A percentile compares a stretch with the other conserved stretches of the same genome.
phyloP scores from a whole-genome alignment of 108 stramenopile species.

The Cyclotella kingstonii region DNA sequence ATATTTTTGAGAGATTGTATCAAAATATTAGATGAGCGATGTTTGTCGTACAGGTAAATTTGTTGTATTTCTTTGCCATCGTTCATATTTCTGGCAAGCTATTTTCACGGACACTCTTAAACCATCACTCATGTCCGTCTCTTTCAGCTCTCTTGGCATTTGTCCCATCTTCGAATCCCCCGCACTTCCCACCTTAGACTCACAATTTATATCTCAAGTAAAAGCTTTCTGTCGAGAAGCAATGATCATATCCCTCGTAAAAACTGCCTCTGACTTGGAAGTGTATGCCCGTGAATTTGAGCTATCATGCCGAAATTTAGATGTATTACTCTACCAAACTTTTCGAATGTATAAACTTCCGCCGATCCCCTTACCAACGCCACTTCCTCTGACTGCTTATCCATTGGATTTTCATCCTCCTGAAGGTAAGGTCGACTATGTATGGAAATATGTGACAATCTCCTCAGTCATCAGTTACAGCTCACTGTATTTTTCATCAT shows the following conservation, averaged over 20 bases:
- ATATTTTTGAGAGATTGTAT: constrained; percentile 58
- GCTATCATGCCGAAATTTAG: constrained; percentile 75
- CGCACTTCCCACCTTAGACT: constrained; percentile 77
- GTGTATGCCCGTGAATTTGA: constrained; percentile 81
- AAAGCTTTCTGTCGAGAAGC: constrained; percentile 70
- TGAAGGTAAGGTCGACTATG: constrained; percentile 48
- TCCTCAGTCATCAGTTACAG: neutral
- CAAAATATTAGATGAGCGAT: constrained; percentile 63
- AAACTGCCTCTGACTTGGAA: constrained; percentile 79
- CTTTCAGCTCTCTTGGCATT: constrained; percentile 44
- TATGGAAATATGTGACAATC: neutral
- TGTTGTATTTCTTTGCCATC: neutral
- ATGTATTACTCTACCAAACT: constrained; percentile 64
- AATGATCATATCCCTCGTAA: constrained; percentile 77
- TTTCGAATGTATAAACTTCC: constrained; percentile 59
- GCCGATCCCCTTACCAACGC: constrained; percentile 55
- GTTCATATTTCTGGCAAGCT: neutral
- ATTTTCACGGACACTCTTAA: neutral
- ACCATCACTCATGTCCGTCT: neutral
- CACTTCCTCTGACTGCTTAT: constrained; percentile 73
- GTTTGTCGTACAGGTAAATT: constrained; percentile 55
- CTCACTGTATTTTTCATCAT: too few species aligned
- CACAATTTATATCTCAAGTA: constrained; percentile 80
- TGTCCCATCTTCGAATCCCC: constrained; percentile 74
- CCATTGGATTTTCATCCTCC: constrained; percentile 81